Conservation (phyloP, 2,329 filamentous ascomycete genomes). For the Fusarium brachygibbosum region DNA sequence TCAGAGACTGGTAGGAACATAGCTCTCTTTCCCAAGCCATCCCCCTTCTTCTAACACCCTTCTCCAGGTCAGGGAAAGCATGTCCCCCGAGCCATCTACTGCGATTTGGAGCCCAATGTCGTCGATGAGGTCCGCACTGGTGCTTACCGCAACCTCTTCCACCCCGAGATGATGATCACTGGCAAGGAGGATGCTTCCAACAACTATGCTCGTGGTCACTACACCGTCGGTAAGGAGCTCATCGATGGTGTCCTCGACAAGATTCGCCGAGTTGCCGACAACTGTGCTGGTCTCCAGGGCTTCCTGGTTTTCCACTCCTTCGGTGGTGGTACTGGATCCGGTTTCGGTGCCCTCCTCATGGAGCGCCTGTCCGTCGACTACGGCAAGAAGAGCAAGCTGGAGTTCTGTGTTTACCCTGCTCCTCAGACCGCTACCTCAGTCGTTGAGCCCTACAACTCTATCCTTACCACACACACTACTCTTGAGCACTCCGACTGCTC, state of each 20-base stretch:
- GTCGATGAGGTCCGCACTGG: conserved; percentile 99
- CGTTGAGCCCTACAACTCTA: conserved; percentile 99
- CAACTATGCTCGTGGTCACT: conserved; percentile 99
- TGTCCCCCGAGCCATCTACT: conserved; percentile 98
- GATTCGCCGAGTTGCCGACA: conserved; percentile 96
- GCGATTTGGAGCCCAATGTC: conserved; percentile 99
- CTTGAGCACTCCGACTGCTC: conserved; percentile 99
- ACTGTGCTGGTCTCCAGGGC: conserved; percentile 97
- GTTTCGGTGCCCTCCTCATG: conserved; percentile 98
- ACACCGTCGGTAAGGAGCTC: conserved; percentile 99
- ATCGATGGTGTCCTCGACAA: conserved; percentile 98
- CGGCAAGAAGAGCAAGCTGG: conserved; percentile 99
- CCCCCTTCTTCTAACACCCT: conserved; percentile 39
- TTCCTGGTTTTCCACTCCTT: conserved; percentile 99
- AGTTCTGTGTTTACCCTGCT: conserved; percentile 99
- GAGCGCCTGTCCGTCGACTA: conserved; percentile 99
- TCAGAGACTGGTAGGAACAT: conserved; percentile 88
- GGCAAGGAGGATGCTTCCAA: conserved; percentile 99
- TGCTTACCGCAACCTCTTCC: conserved; percentile 95
- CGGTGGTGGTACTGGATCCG: conserved; percentile 97
- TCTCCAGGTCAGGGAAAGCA: conserved; percentile 93
- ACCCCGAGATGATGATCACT: conserved; percentile 99
- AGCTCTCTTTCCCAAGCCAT: not conserved
- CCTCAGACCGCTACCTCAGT: conserved; percentile 97
- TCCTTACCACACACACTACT: conserved; percentile 98